These are phyloP conservation scores for Sparassis latifolia DNA, from an alignment of 1,284 basidiomycete genomes.

Conservation along the genomic window DNA sequence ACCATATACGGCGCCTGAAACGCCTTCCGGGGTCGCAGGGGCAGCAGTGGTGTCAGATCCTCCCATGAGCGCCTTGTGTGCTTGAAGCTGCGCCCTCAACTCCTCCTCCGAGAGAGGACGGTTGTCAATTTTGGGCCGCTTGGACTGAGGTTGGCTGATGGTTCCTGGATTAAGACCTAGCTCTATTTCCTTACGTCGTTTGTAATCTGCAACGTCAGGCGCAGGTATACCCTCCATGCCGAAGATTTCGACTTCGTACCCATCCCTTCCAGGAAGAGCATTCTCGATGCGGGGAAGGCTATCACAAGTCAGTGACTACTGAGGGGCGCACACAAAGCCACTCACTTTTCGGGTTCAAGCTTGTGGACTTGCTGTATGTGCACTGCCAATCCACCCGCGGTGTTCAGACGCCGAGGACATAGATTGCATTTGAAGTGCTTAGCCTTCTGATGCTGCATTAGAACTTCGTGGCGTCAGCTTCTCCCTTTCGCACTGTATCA, in stretches of 20 bases:
- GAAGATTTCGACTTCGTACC: conserved; percentile 98
- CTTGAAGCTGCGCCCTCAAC: conserved; percentile 77
- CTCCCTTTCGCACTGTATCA: neutral
- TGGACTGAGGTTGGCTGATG: conserved; percentile 70
- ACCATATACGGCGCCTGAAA: conserved; percentile 54
- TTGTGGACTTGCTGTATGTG: conserved; percentile 99
- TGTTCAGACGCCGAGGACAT: conserved; percentile 93
- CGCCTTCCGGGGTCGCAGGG: conserved; percentile 29
- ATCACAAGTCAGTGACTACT: neutral
- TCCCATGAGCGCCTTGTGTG: conserved; percentile 92
- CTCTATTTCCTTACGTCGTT: conserved; percentile 88
- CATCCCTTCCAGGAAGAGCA: conserved; percentile 91
- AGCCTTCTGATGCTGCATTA: conserved; percentile 98
- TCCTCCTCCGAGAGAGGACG: conserved; percentile 78
- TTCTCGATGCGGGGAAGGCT: conserved; percentile 87
- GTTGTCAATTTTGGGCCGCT: conserved; percentile 83
- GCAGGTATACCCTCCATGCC: conserved; percentile 99
- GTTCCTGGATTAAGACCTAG: conserved; percentile 79
- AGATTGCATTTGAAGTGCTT: conserved; percentile 98
- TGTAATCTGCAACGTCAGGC: conserved; percentile 92
- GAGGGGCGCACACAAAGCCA: conserved; percentile 3
- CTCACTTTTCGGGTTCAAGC: conserved; percentile 91
- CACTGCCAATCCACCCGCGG: conserved; percentile 96
- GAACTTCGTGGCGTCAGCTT: conserved; percentile 45
- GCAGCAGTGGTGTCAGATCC: conserved; percentile 34